These are phyloP conservation scores for Mycocentrospora acerina DNA, from an alignment of 2,329 filamentous ascomycete genomes.

Conservation along the genomic window DNA sequence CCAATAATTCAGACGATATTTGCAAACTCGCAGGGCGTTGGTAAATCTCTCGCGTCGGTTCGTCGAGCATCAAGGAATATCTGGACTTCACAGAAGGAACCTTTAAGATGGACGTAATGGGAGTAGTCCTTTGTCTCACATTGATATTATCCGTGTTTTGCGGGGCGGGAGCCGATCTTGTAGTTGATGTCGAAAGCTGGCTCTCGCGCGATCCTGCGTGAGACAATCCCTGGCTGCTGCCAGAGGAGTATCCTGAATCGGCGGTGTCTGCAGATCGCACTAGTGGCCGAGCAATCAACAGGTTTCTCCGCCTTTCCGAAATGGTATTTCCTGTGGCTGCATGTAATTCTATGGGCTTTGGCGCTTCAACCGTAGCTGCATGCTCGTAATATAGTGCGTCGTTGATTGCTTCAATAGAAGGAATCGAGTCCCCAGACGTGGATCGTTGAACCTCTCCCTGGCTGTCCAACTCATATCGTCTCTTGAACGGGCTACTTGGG, in stretches of 20 bases:
- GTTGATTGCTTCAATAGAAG: too few relatives aligned
- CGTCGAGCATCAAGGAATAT: too few relatives aligned
- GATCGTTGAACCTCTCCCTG: slow-evolving; percentile 5
- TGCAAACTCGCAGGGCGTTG: too few relatives aligned
- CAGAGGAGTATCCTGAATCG: slow-evolving; percentile 45
- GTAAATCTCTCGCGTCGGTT: too few relatives aligned
- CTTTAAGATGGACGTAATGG: too few relatives aligned
- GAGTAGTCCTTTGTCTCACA: too few relatives aligned
- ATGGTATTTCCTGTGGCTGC: slow-evolving; percentile 6
- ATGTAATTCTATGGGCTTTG: slow-evolving; percentile 4
- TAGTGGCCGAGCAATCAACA: slow-evolving; percentile 18
- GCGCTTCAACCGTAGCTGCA: slow-evolving; percentile 5
- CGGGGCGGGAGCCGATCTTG: too few relatives aligned
- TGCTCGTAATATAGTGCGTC: slow-evolving; percentile 20
- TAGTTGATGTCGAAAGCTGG: too few relatives aligned
- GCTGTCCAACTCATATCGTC: slow-evolving; percentile 12
- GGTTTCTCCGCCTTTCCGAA: slow-evolving; percentile 7
- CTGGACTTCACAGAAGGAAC: too few relatives aligned
- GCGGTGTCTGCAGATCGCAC: slow-evolving; percentile 39
- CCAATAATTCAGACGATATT: too few relatives aligned
- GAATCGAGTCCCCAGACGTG: too few relatives aligned
- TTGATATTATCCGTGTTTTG: too few relatives aligned
- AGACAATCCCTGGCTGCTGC: slow-evolving; percentile 25
- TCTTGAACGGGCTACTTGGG: slow-evolving; percentile 9
- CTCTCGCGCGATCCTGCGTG: background rate